A percentile compares a stretch with the other conserved stretches of the same genome.
Conservation (phyloP, 805 yeast genomes). For the Wickerhamiella alocasiicola region DNA sequence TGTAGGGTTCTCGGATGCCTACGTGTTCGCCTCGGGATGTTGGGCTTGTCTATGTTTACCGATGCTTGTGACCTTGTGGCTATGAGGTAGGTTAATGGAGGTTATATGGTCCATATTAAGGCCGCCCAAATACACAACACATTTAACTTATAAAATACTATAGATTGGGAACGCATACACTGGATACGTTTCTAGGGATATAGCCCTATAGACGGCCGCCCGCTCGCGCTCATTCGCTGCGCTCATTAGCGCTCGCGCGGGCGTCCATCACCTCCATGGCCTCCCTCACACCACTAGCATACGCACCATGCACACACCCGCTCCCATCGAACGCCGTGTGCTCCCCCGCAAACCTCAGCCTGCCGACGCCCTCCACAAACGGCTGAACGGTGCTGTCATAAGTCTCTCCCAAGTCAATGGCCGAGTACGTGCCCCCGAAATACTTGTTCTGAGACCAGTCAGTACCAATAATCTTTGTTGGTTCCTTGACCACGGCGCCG, state of each 20-base stretch:
- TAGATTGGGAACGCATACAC: too few species aligned
- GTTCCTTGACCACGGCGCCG: constrained; percentile 27
- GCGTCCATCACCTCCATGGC: constrained; percentile 30
- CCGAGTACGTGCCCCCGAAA: constrained; percentile 66
- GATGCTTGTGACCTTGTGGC: too few species aligned
- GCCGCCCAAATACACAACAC: too few species aligned
- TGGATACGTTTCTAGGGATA: too few species aligned
- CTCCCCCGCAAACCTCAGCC: constrained; percentile 79
- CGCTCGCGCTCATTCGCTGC: too few species aligned
- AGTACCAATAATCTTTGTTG: constrained; percentile 33
- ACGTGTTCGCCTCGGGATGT: too few species aligned
- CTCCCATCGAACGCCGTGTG: constrained; percentile 78
- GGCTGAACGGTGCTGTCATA: constrained; percentile 50
- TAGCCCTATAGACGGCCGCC: too few species aligned
- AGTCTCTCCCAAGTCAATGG: constrained; percentile 56
- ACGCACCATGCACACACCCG: constrained; percentile 90
- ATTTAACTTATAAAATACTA: too few species aligned
- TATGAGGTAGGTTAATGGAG: too few species aligned
- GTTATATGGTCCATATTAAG: too few species aligned
- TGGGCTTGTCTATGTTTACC: too few species aligned
- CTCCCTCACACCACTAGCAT: constrained; percentile 58
- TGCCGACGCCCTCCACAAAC: constrained; percentile 45
- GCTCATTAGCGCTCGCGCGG: not conserved
- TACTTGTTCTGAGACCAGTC: constrained; percentile 64
- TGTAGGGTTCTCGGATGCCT: too few species aligned